Percentiles rank a stretch among this genome's conserved stretches.
Conservation (phyloP, 2,329 filamentous ascomycete genomes). For the Sarocladium oryzae region DNA sequence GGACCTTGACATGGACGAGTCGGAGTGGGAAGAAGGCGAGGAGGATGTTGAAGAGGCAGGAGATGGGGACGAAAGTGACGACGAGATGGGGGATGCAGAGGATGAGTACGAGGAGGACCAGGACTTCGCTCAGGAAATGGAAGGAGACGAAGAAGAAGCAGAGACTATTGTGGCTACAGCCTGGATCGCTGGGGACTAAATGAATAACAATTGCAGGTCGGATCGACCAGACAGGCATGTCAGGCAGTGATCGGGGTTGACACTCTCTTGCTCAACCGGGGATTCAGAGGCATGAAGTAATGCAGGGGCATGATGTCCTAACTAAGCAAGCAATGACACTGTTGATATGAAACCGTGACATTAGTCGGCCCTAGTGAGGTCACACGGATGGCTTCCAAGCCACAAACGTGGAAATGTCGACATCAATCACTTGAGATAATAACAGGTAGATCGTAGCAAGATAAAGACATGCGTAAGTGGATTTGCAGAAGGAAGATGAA, state of each 20-base stretch:
- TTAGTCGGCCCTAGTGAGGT: no score
- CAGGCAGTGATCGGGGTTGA: no score
- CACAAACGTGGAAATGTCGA: no score
- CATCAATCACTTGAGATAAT: no score
- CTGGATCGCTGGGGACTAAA: background rate
- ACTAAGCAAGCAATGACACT: no score
- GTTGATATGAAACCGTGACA: no score
- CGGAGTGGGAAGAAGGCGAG: background rate
- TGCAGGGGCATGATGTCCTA: no score
- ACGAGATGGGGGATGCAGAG: slow-evolving; percentile 11
- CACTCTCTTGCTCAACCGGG: no score
- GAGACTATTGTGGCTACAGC: slow-evolving; percentile 1
- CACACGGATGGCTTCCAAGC: no score
- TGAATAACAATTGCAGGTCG: background rate
- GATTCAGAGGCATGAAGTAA: no score
- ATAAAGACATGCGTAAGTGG: background rate
- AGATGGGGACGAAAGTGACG: slow-evolving; percentile 12
- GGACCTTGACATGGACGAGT: slow-evolving; percentile 8
- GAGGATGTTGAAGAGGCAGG: background rate
- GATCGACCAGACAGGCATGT: no score
- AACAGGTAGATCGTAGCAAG: no score
- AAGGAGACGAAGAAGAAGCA: background rate
- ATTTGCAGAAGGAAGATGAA: background rate
- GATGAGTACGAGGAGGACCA: slow-evolving; percentile 13
- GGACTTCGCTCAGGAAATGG: background rate